Base-by-base conservation (phyloP, 2,329 filamentous ascomycete genomes). In the Cadophora gregata region DNA sequence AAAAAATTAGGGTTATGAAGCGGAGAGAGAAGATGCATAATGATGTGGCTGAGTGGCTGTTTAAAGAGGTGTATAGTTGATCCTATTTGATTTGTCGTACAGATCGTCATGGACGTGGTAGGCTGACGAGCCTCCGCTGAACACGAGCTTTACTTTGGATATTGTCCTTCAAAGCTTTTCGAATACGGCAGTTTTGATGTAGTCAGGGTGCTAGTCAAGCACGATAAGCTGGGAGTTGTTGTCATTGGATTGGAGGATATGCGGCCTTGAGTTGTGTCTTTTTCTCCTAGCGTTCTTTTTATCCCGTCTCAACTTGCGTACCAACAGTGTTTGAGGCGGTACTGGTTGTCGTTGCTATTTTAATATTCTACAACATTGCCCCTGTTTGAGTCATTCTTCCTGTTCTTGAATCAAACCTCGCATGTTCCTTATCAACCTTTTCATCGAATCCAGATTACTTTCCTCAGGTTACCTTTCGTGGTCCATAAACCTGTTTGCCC, bases 11-110 rank as follows among this genome's bases (percentile, higher is more conserved):
- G 24, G 16, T 51, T 9, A 31, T 55, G 1, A 68, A 67, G 42
- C 67, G 69, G 53, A 56, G 59, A 24, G 14, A 53, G 45, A 65
- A 72, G 51, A 70, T 74, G 71, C 62, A 70, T 42, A 56, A 65
- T 21, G 64, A 63, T 59, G 70, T 67, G 14, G 70, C 70, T 33
- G 65, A 70, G 21, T 74, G 62, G 62, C 50, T 72, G 24, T 72
- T 70, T 53, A 64, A 68, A 31, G 67, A 72, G 55, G 69, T 74
- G 1, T 72, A 70, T 55, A 45, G 62, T n/a, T 70, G 59, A 67
- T 24, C 9, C 69, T 55, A 42, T 63, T 24, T 70, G 59, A 67
- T 21, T 9, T 36, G n/a, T 24, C 29, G 27, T 56, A 56, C n/a
- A 8, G 3, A 25, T 9, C n/a, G 16, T 9, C 53, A 5, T 25